Conservation (phyloP, 345 rosid species). For the Euphorbia peplus region DNA sequence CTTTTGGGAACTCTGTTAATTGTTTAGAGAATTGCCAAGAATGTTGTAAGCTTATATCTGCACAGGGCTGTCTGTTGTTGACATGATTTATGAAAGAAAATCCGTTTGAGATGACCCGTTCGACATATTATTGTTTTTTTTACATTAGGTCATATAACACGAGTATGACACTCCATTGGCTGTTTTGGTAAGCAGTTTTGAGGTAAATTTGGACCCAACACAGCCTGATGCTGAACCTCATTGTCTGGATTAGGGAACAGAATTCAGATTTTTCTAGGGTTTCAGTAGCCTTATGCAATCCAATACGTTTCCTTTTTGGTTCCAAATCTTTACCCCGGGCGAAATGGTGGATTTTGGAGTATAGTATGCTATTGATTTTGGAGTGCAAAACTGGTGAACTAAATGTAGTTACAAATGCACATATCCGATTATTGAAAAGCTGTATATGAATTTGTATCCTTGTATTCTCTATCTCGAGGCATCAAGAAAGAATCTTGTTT, state of each 20-base stretch:
- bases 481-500: not conserved
- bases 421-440: not conserved
- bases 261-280: not conserved
- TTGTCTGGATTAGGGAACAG: constrained; percentile 1
- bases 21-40: no score
- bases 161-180: not conserved
- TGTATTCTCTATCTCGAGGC: not conserved
- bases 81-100: no score
- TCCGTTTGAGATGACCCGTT: no score
- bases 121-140: no score
- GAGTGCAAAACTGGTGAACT: not conserved
- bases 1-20: no score
- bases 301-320: constrained; percentile 4
- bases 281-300: not conserved
- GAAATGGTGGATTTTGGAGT: not conserved
- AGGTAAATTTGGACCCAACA: not conserved
- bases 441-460: not conserved
- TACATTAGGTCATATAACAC: no score
- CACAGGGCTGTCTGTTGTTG: no score
- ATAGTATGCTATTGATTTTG: not conserved
- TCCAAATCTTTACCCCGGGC: not conserved
- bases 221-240: not conserved
- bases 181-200: not conserved
- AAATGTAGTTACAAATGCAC: not conserved
- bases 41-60: no score